A percentile compares a stretch with the other conserved stretches of the same genome.
Conservation (phyloP, 2,329 filamentous ascomycete species). For the Fusarium solani-melongenae region DNA sequence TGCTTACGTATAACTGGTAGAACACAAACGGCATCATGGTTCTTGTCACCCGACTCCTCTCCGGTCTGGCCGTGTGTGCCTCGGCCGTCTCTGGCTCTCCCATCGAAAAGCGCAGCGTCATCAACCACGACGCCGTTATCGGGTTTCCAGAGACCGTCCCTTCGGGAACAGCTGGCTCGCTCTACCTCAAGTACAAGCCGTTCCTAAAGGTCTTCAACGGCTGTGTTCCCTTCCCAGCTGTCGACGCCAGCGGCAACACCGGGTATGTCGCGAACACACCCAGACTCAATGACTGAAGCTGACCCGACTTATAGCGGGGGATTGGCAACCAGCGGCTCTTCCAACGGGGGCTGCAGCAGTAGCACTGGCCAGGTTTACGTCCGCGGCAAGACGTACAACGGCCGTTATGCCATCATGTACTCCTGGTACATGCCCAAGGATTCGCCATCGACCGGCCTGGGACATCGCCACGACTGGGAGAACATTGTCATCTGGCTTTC, state of each 20-base stretch:
- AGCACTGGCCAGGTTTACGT: constrained; percentile 54
- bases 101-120: constrained; percentile 43
- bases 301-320: constrained; percentile 45
- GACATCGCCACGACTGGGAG: constrained; percentile 46
- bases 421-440: constrained; percentile 62
- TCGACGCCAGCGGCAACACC: constrained; percentile 67
- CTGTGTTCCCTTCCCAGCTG: constrained; percentile 72
- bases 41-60: constrained; percentile 31
- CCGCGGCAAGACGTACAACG: constrained; percentile 47
- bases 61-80: constrained; percentile 26
- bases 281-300: not conserved
- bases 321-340: constrained; percentile 45
- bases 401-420: constrained; percentile 55
- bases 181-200: constrained; percentile 51
- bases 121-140: constrained; percentile 47
- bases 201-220: constrained; percentile 63
- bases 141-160: constrained; percentile 48
- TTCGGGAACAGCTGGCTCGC: constrained; percentile 38
- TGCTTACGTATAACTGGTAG: not conserved
- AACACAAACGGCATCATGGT: constrained; percentile 27
- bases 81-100: constrained; percentile 38
- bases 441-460: constrained; percentile 39
- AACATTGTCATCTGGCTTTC: constrained; percentile 42
- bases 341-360: constrained; percentile 47
- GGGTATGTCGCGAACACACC: constrained; percentile 27